These are phyloP conservation scores for Dothistroma septosporum DNA, from an alignment of 2,329 filamentous ascomycete genomes.

Conservation along the genomic window DNA sequence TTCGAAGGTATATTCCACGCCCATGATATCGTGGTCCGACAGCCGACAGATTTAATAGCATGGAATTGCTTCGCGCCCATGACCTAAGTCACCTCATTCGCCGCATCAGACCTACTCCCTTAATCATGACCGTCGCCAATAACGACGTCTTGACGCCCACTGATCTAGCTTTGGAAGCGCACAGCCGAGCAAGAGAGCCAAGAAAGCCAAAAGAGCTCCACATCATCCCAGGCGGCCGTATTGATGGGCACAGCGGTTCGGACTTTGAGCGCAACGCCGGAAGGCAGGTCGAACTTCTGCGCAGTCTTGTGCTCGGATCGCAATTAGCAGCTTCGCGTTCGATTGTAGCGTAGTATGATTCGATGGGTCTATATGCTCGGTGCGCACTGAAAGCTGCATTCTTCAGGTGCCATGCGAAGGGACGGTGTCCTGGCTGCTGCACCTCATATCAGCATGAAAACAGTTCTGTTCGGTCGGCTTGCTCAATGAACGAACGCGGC, in stretches of 20 bases:
- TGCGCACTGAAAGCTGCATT: no score
- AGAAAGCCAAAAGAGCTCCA: constrained; percentile 40
- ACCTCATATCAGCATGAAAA: background rate
- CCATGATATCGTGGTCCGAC: background rate
- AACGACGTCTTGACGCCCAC: constrained; percentile 36
- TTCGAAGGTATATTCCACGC: constrained; percentile 26
- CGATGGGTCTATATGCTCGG: no score
- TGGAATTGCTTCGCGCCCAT: constrained; percentile 29
- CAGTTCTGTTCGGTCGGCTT: background rate
- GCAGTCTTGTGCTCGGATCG: background rate
- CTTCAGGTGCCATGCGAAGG: background rate
- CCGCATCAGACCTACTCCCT: constrained; percentile 38
- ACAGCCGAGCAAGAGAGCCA: constrained; percentile 37
- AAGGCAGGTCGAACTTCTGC: constrained; percentile 35
- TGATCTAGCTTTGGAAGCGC: constrained; percentile 37
- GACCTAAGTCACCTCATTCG: constrained; percentile 33
- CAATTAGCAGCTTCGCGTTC: no score
- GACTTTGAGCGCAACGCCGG: constrained; percentile 33
- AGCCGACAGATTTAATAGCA: constrained; percentile 11
- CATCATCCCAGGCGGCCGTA: constrained; percentile 39
- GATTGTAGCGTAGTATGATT: no score
- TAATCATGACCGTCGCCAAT: constrained; percentile 37
- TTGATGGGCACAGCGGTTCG: constrained; percentile 35
- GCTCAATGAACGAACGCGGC: background rate
- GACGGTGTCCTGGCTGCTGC: background rate